These are phyloP conservation scores for Mycena albidolilacea DNA, from an alignment of 768 basidiomycete genomes.

Conservation along the genomic window DNA sequence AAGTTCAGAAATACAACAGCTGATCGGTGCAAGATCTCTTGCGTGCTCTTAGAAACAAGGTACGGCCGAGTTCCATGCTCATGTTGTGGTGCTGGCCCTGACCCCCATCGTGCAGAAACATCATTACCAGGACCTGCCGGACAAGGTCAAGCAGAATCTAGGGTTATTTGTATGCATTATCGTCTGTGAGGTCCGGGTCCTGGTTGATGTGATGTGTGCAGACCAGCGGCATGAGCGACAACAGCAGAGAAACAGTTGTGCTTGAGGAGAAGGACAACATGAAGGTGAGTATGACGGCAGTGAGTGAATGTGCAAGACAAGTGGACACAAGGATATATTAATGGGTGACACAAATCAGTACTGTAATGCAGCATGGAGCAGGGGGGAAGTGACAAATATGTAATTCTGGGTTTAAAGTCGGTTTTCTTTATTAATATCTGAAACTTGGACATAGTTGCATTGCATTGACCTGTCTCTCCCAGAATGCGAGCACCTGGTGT, in stretches of 20 bases:
- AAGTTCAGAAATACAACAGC: constrained; percentile 98
- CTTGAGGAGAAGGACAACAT: constrained; percentile 61
- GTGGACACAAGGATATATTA: too few species aligned
- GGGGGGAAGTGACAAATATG: too few species aligned
- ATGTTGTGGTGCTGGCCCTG: too few species aligned
- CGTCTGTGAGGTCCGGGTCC: constrained; percentile 52
- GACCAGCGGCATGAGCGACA: constrained; percentile 78
- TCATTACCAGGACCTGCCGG: background rate
- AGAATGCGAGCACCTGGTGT: too few species aligned
- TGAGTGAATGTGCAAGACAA: too few species aligned
- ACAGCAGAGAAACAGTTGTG: constrained; percentile 55
- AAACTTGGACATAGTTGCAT: too few species aligned
- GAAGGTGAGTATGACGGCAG: too few species aligned
- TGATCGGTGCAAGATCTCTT: constrained; percentile 92
- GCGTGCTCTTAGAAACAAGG: constrained; percentile 96
- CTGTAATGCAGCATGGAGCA: too few species aligned
- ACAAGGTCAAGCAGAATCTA: background rate
- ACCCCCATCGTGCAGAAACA: background rate
- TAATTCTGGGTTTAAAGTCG: too few species aligned
- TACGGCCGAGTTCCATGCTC: constrained; percentile 50
- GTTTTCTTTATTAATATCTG: too few species aligned
- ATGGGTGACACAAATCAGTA: too few species aligned
- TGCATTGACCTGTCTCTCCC: too few species aligned
- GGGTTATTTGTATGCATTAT: constrained; percentile 53
- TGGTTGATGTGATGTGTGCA: constrained; percentile 70